Evolutionary conservation across 2,329 filamentous ascomycete genomes (phyloP).

Genomic region (Trichophyton equinum): DNA sequence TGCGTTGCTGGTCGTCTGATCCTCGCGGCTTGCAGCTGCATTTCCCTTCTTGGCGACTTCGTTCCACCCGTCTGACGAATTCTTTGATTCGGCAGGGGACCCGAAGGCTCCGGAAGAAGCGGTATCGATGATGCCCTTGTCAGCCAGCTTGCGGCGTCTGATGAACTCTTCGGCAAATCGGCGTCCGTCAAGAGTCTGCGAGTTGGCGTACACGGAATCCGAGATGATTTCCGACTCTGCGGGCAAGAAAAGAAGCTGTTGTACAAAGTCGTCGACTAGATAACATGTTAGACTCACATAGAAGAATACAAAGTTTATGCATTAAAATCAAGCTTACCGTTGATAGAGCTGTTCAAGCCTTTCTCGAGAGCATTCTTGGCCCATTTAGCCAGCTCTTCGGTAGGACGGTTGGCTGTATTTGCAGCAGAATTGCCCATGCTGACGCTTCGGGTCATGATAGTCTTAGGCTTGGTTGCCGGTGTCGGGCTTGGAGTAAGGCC

Average conservation of each 20-base stretch:
- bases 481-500: conserved; percentile 3
- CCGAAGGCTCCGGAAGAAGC: conserved; percentile 39
- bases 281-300: conserved; percentile 22
- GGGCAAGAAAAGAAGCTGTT: conserved; percentile 61
- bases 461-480: conserved; percentile 11
- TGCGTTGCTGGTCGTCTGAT: conserved; percentile 35
- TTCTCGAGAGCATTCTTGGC: conserved; percentile 64
- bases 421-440: conserved; percentile 12
- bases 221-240: conserved; percentile 70
- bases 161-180: conserved; percentile 93
- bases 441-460: conserved; percentile 13
- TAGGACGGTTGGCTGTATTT: conserved; percentile 47
- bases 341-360: conserved; percentile 56
- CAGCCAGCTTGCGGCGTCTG: conserved; percentile 80
- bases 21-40: conserved; percentile 37
- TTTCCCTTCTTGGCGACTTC: conserved; percentile 92
- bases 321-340: conserved; percentile 41
- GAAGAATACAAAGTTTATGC: conserved; percentile 14
- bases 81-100: conserved; percentile 34
- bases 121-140: conserved; percentile 72
- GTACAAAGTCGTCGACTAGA: conserved; percentile 67
- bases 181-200: conserved; percentile 78
- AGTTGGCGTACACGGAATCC: conserved; percentile 77
- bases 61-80: conserved; percentile 65
- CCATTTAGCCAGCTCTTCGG: conserved; percentile 94